Percentiles rank a stretch among this genome's conserved stretches.
Evolutionary conservation across 129 eudicot genomes (phyloP).

Genomic region (Calendula officinalis): DNA sequence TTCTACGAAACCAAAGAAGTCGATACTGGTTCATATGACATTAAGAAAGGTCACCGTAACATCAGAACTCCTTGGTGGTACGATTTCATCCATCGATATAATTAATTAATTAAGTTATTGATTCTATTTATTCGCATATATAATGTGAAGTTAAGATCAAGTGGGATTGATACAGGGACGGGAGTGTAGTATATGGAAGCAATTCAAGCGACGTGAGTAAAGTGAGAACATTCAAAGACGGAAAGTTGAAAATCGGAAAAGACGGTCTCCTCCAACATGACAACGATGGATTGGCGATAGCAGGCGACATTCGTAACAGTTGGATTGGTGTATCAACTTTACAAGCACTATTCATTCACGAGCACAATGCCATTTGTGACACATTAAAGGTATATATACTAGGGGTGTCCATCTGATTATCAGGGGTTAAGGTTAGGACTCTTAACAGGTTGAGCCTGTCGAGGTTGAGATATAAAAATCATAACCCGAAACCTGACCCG

Average conservation of each 20-base stretch:
- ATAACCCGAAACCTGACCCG: too few relatives aligned
- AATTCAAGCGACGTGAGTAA: conserved; percentile 10
- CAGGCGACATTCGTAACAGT: conserved; percentile 56
- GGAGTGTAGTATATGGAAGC: conserved; percentile 55
- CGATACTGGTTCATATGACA: conserved; percentile 40
- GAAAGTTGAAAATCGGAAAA: conserved; percentile 51
- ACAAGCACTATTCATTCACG: conserved; percentile 58
- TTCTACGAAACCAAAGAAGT: conserved; percentile 46
- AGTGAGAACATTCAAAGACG: conserved; percentile 52
- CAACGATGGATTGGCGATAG: conserved; percentile 30
- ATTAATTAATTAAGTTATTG: too few relatives aligned
- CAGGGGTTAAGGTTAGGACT: too few relatives aligned
- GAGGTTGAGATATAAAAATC: too few relatives aligned
- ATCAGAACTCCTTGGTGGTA: conserved; percentile 76
- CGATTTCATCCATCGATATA: conserved; percentile 8
- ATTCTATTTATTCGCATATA: neutral
- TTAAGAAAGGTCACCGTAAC: conserved; percentile 46
- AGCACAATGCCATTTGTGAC: conserved; percentile 62
- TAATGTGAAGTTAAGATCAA: neutral
- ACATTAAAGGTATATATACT: conserved; percentile 46
- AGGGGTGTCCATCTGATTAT: too few relatives aligned
- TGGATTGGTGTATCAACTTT: conserved; percentile 59
- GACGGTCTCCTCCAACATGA: conserved; percentile 53
- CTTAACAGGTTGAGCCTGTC: too few relatives aligned
- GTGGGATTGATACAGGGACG: conserved; percentile 41